Conservation (phyloP, 768 basidiomycete species). For the Crucibulum laeve region DNA sequence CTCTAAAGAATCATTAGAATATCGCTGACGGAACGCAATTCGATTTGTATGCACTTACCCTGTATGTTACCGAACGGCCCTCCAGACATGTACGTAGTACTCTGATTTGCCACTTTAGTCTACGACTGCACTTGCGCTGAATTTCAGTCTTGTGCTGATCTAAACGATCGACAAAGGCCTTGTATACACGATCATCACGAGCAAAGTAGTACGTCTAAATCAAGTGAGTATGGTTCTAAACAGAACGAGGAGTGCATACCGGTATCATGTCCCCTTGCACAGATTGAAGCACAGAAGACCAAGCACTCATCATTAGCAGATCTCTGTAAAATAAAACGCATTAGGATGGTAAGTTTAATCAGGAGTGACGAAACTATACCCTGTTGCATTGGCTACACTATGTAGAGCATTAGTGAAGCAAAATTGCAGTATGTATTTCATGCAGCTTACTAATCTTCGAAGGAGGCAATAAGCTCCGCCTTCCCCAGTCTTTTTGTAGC, state of each 20-base stretch:
- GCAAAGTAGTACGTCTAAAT: conserved; percentile 87
- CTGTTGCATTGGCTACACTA: conserved; percentile 86
- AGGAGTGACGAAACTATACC: conserved; percentile 22
- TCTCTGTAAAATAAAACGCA: conserved; percentile 36
- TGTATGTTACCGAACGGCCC: conserved; percentile 60
- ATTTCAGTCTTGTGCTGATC: conserved; percentile 41
- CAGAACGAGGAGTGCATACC: conserved; percentile 34
- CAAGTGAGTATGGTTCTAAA: conserved; percentile 1
- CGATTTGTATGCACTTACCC: conserved; percentile 37
- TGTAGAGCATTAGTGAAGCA: conserved; percentile 2
- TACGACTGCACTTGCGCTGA: conserved; percentile 42
- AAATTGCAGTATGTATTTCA: conserved; percentile 1
- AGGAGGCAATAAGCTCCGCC: conserved; percentile 69
- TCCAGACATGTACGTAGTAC: conserved; percentile 61
- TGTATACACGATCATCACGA: conserved; percentile 84
- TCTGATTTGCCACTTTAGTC: conserved; percentile 69
- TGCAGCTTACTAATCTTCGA: conserved; percentile 81
- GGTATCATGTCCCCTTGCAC: conserved; percentile 68
- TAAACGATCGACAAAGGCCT: conserved; percentile 53
- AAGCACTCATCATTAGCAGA: conserved; percentile 76
- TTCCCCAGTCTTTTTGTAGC: conserved; percentile 83
- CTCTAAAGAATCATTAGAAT: conserved; percentile 27
- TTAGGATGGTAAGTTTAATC: not conserved
- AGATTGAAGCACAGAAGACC: conserved; percentile 60
- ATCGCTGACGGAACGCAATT: not conserved